Evolutionary conservation across 1,139 yeast species (phyloP).

Genomic region (Candida sojae): DNA sequence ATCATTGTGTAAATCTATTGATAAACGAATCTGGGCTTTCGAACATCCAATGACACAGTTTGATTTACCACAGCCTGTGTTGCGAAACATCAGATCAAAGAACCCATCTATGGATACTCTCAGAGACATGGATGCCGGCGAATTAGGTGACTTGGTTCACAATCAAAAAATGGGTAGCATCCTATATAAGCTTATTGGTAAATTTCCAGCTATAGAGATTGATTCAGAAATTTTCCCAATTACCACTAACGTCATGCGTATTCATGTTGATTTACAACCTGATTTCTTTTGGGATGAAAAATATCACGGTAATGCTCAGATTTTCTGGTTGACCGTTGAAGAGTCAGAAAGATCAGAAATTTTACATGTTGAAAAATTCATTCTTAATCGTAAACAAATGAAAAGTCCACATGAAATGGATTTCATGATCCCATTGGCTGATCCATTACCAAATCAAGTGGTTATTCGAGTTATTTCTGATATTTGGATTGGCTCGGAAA

Average conservation of each 20-base stretch:
- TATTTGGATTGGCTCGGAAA: conserved; percentile 86
- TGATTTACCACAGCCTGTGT: conserved; percentile 68
- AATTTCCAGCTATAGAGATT: conserved; percentile 73
- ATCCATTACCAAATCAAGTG: conserved; percentile 87
- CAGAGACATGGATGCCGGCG: conserved; percentile 72
- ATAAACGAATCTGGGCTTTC: conserved; percentile 82
- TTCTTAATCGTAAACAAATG: conserved; percentile 61
- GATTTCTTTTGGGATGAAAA: conserved; percentile 84
- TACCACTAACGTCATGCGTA: conserved; percentile 81
- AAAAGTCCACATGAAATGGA: conserved; percentile 71
- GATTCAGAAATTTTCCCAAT: conserved; percentile 90
- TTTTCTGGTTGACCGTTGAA: conserved; percentile 92
- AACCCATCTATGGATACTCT: conserved; percentile 70
- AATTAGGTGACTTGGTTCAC: conserved; percentile 87
- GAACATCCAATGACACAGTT: conserved; percentile 91
- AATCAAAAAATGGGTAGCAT: conserved; percentile 71
- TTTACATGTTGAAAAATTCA: conserved; percentile 79
- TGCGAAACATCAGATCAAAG: conserved; percentile 62
- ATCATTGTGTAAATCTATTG: conserved; percentile 83
- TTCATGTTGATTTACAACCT: conserved; percentile 69
- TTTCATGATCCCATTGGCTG: conserved; percentile 87
- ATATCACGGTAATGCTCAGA: conserved; percentile 80
- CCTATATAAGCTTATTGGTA: conserved; percentile 59
- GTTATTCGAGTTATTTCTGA: conserved; percentile 80
- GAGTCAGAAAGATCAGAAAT: conserved; percentile 76